phyloP scores from a whole-genome alignment of 768 basidiomycete species.

The Rhodotorula paludigena region DNA sequence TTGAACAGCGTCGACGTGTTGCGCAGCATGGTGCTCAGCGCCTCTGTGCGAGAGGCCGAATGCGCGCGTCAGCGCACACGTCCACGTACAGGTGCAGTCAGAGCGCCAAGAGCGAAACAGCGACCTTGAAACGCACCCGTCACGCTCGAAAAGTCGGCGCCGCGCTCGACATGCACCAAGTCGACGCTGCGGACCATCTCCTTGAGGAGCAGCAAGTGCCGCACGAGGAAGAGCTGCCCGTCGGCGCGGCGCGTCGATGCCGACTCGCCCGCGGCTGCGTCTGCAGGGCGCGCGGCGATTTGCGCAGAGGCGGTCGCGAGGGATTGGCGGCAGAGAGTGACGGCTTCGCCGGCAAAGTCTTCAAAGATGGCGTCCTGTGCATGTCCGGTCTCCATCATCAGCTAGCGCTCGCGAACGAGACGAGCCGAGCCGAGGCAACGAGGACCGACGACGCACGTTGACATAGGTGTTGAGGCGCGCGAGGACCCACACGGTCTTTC shows the following conservation, averaged over 20 bases:
- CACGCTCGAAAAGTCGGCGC: constrained; percentile 44
- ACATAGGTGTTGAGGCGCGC: constrained; percentile 85
- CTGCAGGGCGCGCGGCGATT: constrained; percentile 51
- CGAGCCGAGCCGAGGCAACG: no score
- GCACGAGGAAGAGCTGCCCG: constrained; percentile 77
- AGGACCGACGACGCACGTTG: constrained; percentile 57
- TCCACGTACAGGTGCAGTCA: background rate
- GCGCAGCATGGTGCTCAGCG: constrained; percentile 20
- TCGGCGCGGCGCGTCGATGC: constrained; percentile 54
- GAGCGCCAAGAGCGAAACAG: background rate
- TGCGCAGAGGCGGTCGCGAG: constrained; percentile 67
- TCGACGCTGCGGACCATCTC: constrained; percentile 78
- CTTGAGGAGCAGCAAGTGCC: constrained; percentile 84
- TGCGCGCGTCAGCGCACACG: background rate
- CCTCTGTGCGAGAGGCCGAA: constrained; percentile 3
- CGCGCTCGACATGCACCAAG: constrained; percentile 55
- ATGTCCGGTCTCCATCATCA: no score
- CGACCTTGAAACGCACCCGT: constrained; percentile 25
- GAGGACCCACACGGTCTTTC: constrained; percentile 85
- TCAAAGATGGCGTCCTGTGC: constrained; percentile 85
- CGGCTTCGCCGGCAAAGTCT: constrained; percentile 91
- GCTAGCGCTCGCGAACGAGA: no score
- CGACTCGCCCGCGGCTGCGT: background rate
- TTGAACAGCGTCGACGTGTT: constrained; percentile 33
- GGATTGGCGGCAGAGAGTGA: constrained; percentile 74